Percentiles rank a stretch among this genome's conserved stretches.
Conservation (phyloP, 306 rosid species). For the Fragaria ananassa region DNA sequence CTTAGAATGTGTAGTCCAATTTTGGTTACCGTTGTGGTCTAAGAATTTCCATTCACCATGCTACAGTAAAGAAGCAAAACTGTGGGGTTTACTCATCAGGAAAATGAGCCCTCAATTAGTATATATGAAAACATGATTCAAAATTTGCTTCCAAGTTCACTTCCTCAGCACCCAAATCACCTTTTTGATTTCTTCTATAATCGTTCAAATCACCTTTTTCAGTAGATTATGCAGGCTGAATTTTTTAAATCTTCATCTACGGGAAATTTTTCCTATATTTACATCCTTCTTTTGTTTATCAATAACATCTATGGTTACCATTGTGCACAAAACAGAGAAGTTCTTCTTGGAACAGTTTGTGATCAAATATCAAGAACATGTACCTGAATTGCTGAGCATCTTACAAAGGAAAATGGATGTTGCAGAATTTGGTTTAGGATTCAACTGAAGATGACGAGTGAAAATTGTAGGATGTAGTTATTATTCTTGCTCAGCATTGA, state of each 20-base stretch:
- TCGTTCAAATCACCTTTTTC: neutral
- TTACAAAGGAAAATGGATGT: neutral
- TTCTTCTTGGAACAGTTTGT: conserved; percentile 2
- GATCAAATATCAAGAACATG: conserved; percentile 6
- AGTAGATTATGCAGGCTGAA: no score
- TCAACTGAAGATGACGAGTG: neutral
- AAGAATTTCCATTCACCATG: neutral
- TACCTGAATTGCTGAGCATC: neutral
- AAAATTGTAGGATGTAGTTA: neutral
- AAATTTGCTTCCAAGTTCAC: neutral
- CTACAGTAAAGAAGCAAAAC: neutral
- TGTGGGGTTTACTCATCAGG: neutral
- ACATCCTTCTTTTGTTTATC: no score
- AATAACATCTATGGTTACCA: no score
- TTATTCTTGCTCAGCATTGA: neutral
- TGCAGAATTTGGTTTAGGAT: neutral
- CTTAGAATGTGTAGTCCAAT: neutral
- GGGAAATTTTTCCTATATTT: no score
- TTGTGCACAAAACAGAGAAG: neutral
- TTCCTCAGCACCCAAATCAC: neutral
- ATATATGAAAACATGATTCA: neutral
- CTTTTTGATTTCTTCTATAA: neutral
- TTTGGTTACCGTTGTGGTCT: neutral
- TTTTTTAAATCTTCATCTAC: no score
- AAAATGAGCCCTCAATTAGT: neutral